Evolutionary conservation across 2,329 filamentous ascomycete species (phyloP).

Genomic region (Pseudogymnoascus sp.): DNA sequence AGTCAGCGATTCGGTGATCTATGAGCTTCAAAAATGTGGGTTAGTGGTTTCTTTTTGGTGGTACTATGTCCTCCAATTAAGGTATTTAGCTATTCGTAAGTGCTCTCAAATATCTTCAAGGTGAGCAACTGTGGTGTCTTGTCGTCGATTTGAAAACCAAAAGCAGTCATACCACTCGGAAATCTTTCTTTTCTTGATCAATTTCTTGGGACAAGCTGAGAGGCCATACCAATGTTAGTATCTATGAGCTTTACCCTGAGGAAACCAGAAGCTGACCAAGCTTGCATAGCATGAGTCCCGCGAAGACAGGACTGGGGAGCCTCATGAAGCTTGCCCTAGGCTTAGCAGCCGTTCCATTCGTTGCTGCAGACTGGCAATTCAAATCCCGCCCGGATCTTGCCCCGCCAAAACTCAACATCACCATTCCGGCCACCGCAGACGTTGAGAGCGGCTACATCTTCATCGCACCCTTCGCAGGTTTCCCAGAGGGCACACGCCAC

Average conservation of each 20-base stretch:
- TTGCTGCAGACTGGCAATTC: slow-evolving; percentile 38
- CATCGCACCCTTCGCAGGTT: slow-evolving; percentile 33
- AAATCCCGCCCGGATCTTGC: slow-evolving; percentile 40
- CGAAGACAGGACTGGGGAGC: neutral
- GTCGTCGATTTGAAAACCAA: neutral
- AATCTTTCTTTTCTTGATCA: neutral
- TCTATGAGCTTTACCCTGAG: neutral
- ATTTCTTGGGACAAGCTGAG: neutral
- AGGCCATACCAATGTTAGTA: neutral
- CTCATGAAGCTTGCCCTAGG: neutral
- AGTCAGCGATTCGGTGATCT: neutral
- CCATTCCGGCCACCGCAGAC: slow-evolving; percentile 33
- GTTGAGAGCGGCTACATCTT: slow-evolving; percentile 39
- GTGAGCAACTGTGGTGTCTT: neutral
- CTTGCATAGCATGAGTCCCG: neutral
- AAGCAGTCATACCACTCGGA: neutral
- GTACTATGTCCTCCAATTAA: neutral
- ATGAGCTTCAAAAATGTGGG: neutral
- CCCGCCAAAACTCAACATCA: slow-evolving; percentile 38
- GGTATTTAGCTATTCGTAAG: neutral
- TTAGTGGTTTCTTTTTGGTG: neutral
- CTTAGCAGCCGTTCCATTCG: neutral
- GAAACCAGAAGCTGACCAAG: neutral
- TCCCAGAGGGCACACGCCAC: slow-evolving; percentile 32
- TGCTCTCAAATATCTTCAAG: neutral